Percentiles rank a stretch among this genome's conserved stretches.
Conservation (phyloP, 495 filamentous ascomycete species). For the Podospora australis region DNA sequence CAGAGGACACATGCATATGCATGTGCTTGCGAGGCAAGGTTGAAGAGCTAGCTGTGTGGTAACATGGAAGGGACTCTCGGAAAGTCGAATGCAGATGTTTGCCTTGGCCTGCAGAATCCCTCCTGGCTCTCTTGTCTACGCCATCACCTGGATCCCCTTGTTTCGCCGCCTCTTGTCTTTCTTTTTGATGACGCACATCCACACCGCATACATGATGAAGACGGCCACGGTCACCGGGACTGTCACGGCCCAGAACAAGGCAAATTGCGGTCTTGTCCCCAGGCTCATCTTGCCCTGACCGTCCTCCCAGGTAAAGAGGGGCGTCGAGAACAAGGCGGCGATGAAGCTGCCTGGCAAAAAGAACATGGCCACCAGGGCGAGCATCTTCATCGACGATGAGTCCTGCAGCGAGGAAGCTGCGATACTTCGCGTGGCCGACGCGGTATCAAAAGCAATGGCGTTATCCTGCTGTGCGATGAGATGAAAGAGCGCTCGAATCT, state of each 20-base stretch:
- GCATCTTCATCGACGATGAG: slow-evolving; percentile 46
- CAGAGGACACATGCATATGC: no score
- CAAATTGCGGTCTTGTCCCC: slow-evolving; percentile 20
- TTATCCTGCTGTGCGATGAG: slow-evolving; percentile 30
- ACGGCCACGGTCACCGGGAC: slow-evolving; percentile 19
- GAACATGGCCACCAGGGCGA: slow-evolving; percentile 48
- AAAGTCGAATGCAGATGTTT: no score
- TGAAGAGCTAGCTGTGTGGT: no score
- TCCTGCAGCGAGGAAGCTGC: slow-evolving; percentile 38
- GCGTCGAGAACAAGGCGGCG: slow-evolving; percentile 27
- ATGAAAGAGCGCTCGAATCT: slow-evolving; percentile 25
- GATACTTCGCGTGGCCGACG: slow-evolving; percentile 28
- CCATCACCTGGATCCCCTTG: not conserved
- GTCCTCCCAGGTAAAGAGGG: slow-evolving; percentile 24
- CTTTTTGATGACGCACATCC: slow-evolving; percentile 19
- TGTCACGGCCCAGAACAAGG: slow-evolving; percentile 25
- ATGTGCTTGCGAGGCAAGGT: no score
- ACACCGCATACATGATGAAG: slow-evolving; percentile 23
- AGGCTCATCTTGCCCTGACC: slow-evolving; percentile 5
- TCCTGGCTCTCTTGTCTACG: not conserved
- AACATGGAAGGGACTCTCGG: no score
- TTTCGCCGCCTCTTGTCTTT: slow-evolving; percentile 10
- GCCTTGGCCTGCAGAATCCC: not conserved
- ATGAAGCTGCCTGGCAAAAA: slow-evolving; percentile 49
- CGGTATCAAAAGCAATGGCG: slow-evolving; percentile 24